Percentiles rank a stretch among this genome's conserved stretches.
Conservation (phyloP, 106 monocot species). For the Acorus gramineus region DNA sequence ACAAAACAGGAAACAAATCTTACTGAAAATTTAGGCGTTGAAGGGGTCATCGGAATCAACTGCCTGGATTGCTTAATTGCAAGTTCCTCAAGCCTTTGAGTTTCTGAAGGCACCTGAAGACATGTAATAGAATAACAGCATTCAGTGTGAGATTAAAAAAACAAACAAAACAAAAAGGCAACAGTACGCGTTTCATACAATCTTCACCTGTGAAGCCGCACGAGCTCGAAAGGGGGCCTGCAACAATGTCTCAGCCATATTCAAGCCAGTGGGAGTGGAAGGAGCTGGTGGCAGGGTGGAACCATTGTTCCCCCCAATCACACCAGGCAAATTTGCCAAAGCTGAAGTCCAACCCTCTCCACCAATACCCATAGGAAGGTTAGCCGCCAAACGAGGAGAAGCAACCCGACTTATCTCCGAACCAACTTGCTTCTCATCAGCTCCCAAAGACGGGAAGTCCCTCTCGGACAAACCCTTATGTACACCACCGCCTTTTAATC, state of each 20-base stretch:
- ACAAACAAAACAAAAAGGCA: neutral
- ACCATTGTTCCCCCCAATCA: slow-evolving; percentile 14
- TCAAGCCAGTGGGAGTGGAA: slow-evolving; percentile 33
- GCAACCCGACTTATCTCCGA: slow-evolving; percentile 26
- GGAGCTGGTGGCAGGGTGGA: too few species aligned
- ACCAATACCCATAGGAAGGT: slow-evolving; percentile 35
- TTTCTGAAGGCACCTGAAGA: neutral
- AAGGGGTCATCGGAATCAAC: slow-evolving; percentile 18
- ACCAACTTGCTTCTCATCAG: slow-evolving; percentile 44
- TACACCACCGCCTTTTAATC: slow-evolving; percentile 12
- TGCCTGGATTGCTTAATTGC: slow-evolving; percentile 23
- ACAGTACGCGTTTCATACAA: too few species aligned
- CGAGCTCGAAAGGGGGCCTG: slow-evolving; percentile 39
- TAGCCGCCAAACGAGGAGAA: slow-evolving; percentile 27
- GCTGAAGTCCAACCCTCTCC: slow-evolving; percentile 57
- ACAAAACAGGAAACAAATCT: neutral
- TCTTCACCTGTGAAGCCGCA: slow-evolving; percentile 30
- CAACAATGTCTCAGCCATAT: slow-evolving; percentile 72
- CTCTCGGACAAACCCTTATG: slow-evolving; percentile 48
- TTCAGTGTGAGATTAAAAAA: neutral
- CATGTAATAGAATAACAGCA: neutral
- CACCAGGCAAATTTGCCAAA: slow-evolving; percentile 48
- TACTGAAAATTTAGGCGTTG: slow-evolving; percentile 16
- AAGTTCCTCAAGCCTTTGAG: slow-evolving; percentile 19
- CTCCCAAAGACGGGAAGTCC: slow-evolving; percentile 75